Evolutionary conservation across 2,329 filamentous ascomycete genomes (phyloP).

Genomic region (Ambrosiella cleistominuta): DNA sequence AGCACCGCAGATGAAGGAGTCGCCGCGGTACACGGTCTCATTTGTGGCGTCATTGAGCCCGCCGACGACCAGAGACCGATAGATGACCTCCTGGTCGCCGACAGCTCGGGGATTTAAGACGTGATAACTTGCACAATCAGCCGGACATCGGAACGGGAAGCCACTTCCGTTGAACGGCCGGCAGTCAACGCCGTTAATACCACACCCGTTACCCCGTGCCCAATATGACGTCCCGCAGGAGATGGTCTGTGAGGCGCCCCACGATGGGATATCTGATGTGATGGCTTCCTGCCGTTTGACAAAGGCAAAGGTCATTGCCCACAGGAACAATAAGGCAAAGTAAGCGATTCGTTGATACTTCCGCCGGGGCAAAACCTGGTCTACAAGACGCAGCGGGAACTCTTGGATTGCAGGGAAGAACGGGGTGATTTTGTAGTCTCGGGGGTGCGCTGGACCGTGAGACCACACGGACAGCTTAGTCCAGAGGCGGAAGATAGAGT

Average conservation of each 20-base stretch:
- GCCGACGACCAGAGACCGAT: slow-evolving; percentile 50
- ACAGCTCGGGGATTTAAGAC: slow-evolving; percentile 59
- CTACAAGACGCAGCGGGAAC: slow-evolving; percentile 44
- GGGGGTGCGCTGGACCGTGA: slow-evolving; percentile 36
- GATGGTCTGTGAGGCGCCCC: slow-evolving; percentile 47
- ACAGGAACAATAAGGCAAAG: slow-evolving; percentile 42
- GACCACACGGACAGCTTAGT: slow-evolving; percentile 31
- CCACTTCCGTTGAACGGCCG: slow-evolving; percentile 54
- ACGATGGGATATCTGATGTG: slow-evolving; percentile 45
- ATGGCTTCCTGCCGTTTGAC: slow-evolving; percentile 46
- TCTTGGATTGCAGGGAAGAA: slow-evolving; percentile 50
- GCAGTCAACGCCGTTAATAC: slow-evolving; percentile 56
- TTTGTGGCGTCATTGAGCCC: slow-evolving; percentile 32
- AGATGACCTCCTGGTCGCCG: slow-evolving; percentile 48
- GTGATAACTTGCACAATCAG: slow-evolving; percentile 47
- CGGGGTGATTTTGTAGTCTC: slow-evolving; percentile 34
- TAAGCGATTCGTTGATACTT: slow-evolving; percentile 43
- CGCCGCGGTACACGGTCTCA: slow-evolving; percentile 58
- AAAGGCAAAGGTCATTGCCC: slow-evolving; percentile 52
- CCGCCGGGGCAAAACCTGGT: slow-evolving; percentile 41
- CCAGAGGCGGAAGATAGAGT: slow-evolving; percentile 30
- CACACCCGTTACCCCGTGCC: slow-evolving; percentile 53
- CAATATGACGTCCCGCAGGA: slow-evolving; percentile 55
- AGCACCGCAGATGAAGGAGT: slow-evolving; percentile 73
- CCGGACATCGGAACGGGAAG: slow-evolving; percentile 59